Evolutionary conservation across 1,139 yeast species (phyloP), one percentile per base, ranked within the genome.

Genomic region (Chernovozyma aurita): DNA sequence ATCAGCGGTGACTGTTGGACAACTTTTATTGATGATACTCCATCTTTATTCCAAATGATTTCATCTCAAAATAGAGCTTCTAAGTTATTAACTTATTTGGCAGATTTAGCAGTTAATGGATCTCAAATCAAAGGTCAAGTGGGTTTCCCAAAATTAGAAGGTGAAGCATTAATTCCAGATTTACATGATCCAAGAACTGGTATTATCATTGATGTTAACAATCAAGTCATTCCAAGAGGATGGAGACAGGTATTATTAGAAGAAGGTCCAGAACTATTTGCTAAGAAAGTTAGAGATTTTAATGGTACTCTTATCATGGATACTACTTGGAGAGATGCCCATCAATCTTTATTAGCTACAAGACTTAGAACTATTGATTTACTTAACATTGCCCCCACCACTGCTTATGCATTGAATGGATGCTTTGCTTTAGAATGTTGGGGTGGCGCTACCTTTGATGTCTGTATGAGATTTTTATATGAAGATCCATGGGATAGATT

Each of bases 381-480:
- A 54, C 70, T 83, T 40, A 85, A 88, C 47, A 86, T 94, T 67
- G 98, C 98, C 18, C 92, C 90, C 40, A 78, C 95, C 37, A 92
- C 99, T 24, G 86, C 97, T 2, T 81, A 85, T 57, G 98, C 96
- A 16, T 67, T 88, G 51, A 67, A 84, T 45, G 94, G 95, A 41
- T 95, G 95, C 1, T 94, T 87, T 63, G 94, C 98, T 13, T 72
- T 92, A 39, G 99, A 92, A 70, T 92, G 97, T 71, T 92, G 99
- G 99, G 99, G 99, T 66, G 99, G 99, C 65, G 98, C 99, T 39
- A 92, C 99, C 24, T 92, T 92, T 55, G 99, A 92, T 59, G 98
- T 92, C 38, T 85, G 96, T 42, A 90, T 92, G 97, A 80, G 98
- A 65, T 94, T 94, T 74, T 75, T 92, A 54, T 90, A 90, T 61